phyloP scores from a whole-genome alignment of 2,329 filamentous ascomycete species.

The Fusarium sp. region DNA sequence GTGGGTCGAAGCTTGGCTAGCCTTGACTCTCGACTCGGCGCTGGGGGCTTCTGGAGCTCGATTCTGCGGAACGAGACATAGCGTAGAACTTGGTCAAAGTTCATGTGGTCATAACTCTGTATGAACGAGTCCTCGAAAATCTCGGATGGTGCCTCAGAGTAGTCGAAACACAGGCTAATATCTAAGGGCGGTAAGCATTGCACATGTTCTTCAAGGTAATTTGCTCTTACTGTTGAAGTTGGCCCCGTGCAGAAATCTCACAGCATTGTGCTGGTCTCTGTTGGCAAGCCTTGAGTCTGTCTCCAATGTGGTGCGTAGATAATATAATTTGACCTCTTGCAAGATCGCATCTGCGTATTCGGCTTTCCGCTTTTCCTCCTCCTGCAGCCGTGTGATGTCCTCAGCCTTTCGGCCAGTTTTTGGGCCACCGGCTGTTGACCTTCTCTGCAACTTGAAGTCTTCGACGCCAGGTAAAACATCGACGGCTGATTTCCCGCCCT shows the following conservation, averaged over 20 bases:
- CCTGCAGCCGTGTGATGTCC: neutral
- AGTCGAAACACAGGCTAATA: neutral
- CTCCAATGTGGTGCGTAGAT: neutral
- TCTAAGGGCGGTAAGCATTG: neutral
- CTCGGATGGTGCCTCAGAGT: neutral
- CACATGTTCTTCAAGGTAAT: neutral
- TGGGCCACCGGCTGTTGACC: neutral
- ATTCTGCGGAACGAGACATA: neutral
- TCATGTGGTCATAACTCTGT: neutral
- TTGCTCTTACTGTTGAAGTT: neutral
- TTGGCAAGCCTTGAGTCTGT: neutral
- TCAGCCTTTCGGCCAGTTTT: neutral
- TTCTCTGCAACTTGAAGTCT: neutral
- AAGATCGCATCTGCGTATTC: neutral
- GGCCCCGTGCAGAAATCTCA: neutral
- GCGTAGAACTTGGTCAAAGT: neutral
- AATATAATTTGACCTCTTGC: neutral
- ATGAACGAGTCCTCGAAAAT: neutral
- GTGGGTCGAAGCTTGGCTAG: neutral
- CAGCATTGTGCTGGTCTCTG: neutral
- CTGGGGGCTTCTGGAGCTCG: neutral
- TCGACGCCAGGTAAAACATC: neutral
- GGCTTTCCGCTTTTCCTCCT: neutral
- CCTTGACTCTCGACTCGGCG: neutral
- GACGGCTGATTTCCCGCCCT: neutral